Percentiles rank a stretch among this genome's conserved stretches.
These are phyloP conservation scores for Boletus mariae DNA, from an alignment of 1,284 basidiomycete species.

Conservation along the genomic window DNA sequence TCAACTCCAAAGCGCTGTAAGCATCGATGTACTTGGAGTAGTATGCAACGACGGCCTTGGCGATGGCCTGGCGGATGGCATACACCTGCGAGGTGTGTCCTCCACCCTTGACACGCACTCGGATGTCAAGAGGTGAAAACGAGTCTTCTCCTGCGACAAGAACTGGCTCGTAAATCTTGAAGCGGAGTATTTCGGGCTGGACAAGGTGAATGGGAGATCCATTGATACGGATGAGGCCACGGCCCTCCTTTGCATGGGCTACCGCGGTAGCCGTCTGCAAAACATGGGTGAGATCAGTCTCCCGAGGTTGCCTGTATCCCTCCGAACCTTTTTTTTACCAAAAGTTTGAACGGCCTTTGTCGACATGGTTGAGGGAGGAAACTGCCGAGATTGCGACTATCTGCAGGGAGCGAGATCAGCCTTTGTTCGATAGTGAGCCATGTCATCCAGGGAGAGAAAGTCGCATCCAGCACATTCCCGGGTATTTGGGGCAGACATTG, in stretches of 20 bases:
- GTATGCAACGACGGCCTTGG: slow-evolving; percentile 97
- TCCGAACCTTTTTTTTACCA: slow-evolving; percentile 94
- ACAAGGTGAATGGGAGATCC: slow-evolving; percentile 95
- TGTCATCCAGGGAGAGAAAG: slow-evolving; percentile 36
- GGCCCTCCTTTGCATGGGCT: slow-evolving; percentile 94
- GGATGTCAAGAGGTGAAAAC: slow-evolving; percentile 88
- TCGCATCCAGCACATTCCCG: slow-evolving; percentile 39
- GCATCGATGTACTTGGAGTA: slow-evolving; percentile 99
- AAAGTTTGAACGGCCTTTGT: slow-evolving; percentile 93
- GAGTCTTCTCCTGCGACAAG: slow-evolving; percentile 86
- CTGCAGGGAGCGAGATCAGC: slow-evolving; percentile 24
- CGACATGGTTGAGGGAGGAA: slow-evolving; percentile 47
- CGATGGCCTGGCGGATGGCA: slow-evolving; percentile 98
- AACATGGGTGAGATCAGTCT: slow-evolving; percentile 6
- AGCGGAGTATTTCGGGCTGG: slow-evolving; percentile 91
- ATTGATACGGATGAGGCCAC: slow-evolving; percentile 96
- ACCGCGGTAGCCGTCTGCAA: slow-evolving; percentile 91
- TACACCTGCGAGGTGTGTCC: slow-evolving; percentile 99
- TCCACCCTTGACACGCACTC: slow-evolving; percentile 98
- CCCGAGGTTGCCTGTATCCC: background rate
- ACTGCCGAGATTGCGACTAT: slow-evolving; percentile 9
- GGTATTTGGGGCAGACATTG: slow-evolving; percentile 11
- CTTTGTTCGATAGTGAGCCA: background rate
- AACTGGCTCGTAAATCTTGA: slow-evolving; percentile 98
- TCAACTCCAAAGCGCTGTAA: slow-evolving; percentile 92